Base-by-base conservation (phyloP, 768 basidiomycete genomes). In the Boletus fagicola region DNA sequence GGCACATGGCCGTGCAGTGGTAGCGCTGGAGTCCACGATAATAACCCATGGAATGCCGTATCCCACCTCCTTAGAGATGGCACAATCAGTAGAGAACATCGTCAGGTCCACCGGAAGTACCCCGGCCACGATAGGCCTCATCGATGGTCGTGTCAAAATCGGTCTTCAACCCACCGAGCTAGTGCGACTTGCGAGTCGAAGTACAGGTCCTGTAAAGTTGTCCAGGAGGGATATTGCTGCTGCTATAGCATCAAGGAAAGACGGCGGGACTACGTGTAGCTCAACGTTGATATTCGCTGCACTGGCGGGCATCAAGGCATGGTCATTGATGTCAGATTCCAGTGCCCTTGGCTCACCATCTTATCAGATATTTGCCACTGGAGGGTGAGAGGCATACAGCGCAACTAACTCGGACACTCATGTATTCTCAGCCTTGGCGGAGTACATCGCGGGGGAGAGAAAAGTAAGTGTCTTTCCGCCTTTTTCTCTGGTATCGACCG, bases 41-140 rank as follows among this genome's bases (percentile, higher is more conserved):
- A 85, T 97, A 57, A 94, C 94, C 1, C 93, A 98, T 77, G 96
- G 94, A 20, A 84, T 96, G 75, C 92, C 93, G 0, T 84, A 84
- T 62, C 94, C 94, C 0, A 78, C 79, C 38, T 95, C 93, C 66
- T 69, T 88, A 7, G 77, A 86, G 28, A 85, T 89, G 24, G 86
- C 92, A 0, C 74, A 75, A 33, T 85, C 85, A 7, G 78, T 96
- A 20, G 92, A 94, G 71, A 68, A 66, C 8, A 86, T 89, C 49
- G 86, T 96, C 31, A 80, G 93, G 57, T 78, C 80, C 2, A 82
- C 83, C 33, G 88, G 90, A 4, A 84, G 87, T n/a, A 76, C 88
- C 24, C 97, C 97, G 8, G 95, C 96, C 1, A 98, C 94, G 1
- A 90, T 98, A 59, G 94, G 87, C 15, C 71, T 99, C 45, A 76